phyloP scores from a whole-genome alignment of 345 rosid genomes.

The Heritiera littoralis region DNA sequence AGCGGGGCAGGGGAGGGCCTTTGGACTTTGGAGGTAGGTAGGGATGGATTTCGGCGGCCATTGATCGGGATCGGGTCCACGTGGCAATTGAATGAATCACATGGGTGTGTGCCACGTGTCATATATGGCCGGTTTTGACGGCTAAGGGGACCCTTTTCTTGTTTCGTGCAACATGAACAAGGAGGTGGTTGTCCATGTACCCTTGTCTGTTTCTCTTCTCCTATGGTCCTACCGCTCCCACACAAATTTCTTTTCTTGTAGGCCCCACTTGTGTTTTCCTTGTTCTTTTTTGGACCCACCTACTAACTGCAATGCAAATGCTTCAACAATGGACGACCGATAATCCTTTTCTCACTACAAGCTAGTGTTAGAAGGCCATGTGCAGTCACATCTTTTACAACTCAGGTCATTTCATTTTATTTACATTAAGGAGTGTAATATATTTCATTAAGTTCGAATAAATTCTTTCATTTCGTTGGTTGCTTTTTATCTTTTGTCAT shows the following conservation, averaged over 20 bases:
- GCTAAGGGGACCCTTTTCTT: conserved; percentile 29
- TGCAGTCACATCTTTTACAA: not conserved
- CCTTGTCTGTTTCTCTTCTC: conserved; percentile 43
- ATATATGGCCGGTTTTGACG: conserved; percentile 39
- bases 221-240: not conserved
- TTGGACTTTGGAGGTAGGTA: not conserved
- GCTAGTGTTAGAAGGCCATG: not conserved
- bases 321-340: not conserved
- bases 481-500: too few species aligned
- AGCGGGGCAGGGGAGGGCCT: not conserved
- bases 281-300: not conserved
- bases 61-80: conserved; percentile 6
- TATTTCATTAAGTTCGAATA: too few species aligned
- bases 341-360: not conserved
- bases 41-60: conserved; percentile 16
- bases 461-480: too few species aligned
- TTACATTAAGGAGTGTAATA: too few species aligned
- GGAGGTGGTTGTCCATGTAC: conserved; percentile 26
- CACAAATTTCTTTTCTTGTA: not conserved
- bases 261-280: conserved; percentile 9
- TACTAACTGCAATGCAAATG: not conserved
- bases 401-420: not conserved
- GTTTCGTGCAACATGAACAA: conserved; percentile 34
- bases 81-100: conserved; percentile 31
- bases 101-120: conserved; percentile 37